These are phyloP conservation scores for Aspergillus fructus DNA, from an alignment of 2,329 filamentous ascomycete genomes.

Conservation along the genomic window DNA sequence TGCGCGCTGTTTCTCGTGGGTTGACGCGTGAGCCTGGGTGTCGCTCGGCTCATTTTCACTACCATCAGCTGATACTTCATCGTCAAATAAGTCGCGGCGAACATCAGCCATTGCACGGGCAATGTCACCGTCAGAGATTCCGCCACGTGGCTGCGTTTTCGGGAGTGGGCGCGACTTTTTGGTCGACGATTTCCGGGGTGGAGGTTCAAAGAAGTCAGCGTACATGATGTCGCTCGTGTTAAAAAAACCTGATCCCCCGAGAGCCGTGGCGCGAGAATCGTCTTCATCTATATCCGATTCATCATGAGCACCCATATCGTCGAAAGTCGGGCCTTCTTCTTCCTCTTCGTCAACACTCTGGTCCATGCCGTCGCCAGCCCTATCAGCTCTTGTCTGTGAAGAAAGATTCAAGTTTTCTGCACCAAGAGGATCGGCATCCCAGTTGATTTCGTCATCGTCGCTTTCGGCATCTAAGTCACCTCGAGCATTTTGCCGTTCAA, in stretches of 20 bases:
- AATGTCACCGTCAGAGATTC: conserved; percentile 65
- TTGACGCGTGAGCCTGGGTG: conserved; percentile 52
- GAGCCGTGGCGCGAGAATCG: conserved; percentile 51
- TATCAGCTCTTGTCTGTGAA: conserved; percentile 1
- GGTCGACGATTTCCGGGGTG: conserved; percentile 67
- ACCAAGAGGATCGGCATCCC: conserved; percentile 73
- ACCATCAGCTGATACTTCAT: conserved; percentile 54
- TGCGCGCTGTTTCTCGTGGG: conserved; percentile 82
- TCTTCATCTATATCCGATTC: conserved; percentile 65
- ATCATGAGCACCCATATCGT: conserved; percentile 71
- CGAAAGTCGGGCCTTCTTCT: conserved; percentile 79
- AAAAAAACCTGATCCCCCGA: conserved; percentile 58
- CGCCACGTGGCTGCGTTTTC: conserved; percentile 48
- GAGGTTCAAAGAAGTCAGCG: conserved; percentile 89
- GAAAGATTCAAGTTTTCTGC: conserved; percentile 20
- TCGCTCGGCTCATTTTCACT: conserved; percentile 61
- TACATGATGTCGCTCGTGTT: conserved; percentile 91
- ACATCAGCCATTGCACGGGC: conserved; percentile 83
- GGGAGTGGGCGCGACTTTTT: conserved; percentile 54
- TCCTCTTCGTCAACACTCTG: conserved; percentile 66
- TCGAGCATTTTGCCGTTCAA: conserved; percentile 79
- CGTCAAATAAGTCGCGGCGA: conserved; percentile 86
- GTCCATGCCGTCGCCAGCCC: conserved; percentile 52
- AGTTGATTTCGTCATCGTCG: conserved; percentile 82
- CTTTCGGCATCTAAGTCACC: conserved; percentile 73